Percentiles rank a stretch among this genome's conserved stretches.
Evolutionary conservation across 2,329 filamentous ascomycete genomes (phyloP).

Genomic region (Ilyonectria mors-panacis): DNA sequence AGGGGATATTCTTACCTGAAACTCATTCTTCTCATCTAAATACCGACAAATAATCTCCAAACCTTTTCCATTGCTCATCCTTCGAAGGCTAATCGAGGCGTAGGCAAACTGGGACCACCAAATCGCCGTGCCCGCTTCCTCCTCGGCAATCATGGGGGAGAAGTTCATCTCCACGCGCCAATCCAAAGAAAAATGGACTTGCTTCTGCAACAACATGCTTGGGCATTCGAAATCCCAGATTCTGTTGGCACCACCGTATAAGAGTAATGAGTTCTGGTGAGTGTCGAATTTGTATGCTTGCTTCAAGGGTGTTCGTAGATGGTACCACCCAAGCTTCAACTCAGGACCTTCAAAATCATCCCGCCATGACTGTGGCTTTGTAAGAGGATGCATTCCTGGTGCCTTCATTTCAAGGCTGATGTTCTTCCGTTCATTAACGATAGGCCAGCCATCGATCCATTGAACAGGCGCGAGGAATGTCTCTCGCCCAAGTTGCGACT

Average conservation of each 20-base stretch:
- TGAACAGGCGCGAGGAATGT: neutral
- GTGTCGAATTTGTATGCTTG: neutral
- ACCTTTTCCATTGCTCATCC: neutral
- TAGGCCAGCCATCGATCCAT: neutral
- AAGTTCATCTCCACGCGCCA: neutral
- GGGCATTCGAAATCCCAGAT: neutral
- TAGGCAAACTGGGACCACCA: neutral
- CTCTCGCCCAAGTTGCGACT: neutral
- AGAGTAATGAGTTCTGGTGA: neutral
- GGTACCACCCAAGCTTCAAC: neutral
- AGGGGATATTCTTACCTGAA: neutral
- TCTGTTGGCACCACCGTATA: neutral
- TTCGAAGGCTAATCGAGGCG: neutral
- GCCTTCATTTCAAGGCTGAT: neutral
- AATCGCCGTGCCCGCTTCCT: neutral
- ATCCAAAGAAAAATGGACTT: neutral
- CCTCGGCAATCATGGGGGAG: neutral
- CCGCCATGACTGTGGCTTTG: neutral
- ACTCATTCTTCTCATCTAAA: neutral
- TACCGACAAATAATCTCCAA: neutral
- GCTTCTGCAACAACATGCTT: neutral
- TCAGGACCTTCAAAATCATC: neutral
- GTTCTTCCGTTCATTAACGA: neutral
- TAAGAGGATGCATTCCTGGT: neutral
- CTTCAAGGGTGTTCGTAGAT: neutral